Conservation (phyloP, 2,329 filamentous ascomycete species). For the Dothistroma septosporum region DNA sequence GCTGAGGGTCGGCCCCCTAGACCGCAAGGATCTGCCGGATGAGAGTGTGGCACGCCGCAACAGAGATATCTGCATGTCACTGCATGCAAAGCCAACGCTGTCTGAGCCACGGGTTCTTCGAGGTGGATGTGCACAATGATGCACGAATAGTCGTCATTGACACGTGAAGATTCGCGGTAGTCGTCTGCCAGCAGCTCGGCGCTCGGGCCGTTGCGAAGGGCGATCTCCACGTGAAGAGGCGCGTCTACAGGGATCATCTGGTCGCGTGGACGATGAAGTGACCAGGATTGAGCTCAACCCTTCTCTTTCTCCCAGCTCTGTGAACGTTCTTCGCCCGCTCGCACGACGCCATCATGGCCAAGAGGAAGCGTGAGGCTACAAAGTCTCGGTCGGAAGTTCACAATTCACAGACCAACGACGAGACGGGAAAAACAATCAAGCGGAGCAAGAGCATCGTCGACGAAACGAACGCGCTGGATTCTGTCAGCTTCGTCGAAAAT, state of each 20-base stretch:
- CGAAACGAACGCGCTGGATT: conserved; percentile 14
- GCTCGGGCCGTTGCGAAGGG: not conserved
- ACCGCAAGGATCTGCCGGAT: conserved; percentile 29
- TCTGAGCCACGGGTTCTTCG: not conserved
- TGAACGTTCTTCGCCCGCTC: not conserved
- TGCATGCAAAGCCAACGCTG: not conserved
- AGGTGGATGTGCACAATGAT: not conserved
- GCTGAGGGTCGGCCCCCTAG: conserved; percentile 32
- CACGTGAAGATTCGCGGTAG: not conserved
- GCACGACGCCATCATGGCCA: conserved; percentile 13
- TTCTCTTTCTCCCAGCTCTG: not conserved
- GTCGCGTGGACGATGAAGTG: not conserved
- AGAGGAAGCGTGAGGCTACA: conserved; percentile 12
- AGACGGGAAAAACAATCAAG: not conserved
- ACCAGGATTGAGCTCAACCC: not conserved
- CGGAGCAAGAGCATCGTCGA: conserved; percentile 12
- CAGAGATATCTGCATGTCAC: not conserved
- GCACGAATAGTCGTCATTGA: conserved; percentile 1
- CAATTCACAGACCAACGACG: not conserved
- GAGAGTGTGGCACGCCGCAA: conserved; percentile 32
- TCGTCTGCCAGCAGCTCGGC: not conserved
- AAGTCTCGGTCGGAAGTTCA: not conserved
- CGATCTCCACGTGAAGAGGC: not conserved
- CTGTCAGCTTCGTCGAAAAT: conserved; percentile 10
- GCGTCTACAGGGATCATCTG: not conserved